Evolutionary conservation across 2,329 filamentous ascomycete genomes (phyloP), one percentile per base, ranked within the genome.

Genomic region (Thielaviopsis ethacetica): DNA sequence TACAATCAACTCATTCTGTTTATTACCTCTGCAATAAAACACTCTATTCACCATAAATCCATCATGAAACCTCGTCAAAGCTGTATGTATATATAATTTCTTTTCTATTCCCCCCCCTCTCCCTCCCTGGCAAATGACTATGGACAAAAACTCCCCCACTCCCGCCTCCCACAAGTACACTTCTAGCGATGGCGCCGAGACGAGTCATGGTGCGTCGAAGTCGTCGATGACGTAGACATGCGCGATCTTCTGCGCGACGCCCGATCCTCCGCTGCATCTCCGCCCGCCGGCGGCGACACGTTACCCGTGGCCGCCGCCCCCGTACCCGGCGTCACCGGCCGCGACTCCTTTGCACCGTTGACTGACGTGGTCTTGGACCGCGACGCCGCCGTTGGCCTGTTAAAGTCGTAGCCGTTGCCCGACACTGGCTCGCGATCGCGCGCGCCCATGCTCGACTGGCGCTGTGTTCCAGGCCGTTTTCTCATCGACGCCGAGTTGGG

Each of bases 101-200:
- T 34, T 34, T 34, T 34, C 30, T 12, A 34, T 34, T 34, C 10
- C 30, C 30, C 30, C 10, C 10, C 10, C 7, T 47, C 22, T 24
- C 26, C 38, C 19, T 55, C 21, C 26, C 4, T 27, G 26, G 9
- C 27, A 19, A 10, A n/a, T 13, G 7, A 44, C 53, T n/a, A 54
- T 34, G 22, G 27, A 51, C 15, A 44, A 24, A 53, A n/a, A 24
- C 49, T 10, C 13, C n/a, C 51, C 24, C 51, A 13, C n/a, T 24
- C 27, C 24, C 44, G 30, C 12, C 44, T 34, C 44, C 54, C 34
- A 34, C 50, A 50, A 21, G 49, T 49, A 58, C 49, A 53, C 58
- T 9, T 34, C 59, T 61, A 61, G n/a, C 59, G 55, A 53, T 61
- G 59, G 24, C 59, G 55, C 52, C 59, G 51, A 9, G 59, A 54